A percentile compares a stretch with the other conserved stretches of the same genome.
Evolutionary conservation across 164 flowering plant genomes (phyloP).

Genomic region (Platanus orientalis): DNA sequence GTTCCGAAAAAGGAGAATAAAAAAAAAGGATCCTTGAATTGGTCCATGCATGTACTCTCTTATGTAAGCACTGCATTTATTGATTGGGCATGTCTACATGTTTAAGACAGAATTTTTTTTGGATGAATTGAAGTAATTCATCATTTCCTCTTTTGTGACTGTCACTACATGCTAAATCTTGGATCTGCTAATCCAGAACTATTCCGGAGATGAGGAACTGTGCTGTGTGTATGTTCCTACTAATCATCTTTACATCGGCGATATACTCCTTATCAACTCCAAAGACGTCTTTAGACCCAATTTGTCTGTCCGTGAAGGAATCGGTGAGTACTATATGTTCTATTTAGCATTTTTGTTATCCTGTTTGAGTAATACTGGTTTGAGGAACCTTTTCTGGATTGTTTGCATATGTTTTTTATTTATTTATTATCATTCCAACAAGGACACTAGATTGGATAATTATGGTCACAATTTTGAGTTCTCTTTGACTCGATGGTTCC

Average conservation of each 20-base stretch:
- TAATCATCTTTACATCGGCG: conserved; percentile 79
- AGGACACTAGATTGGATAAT: no score
- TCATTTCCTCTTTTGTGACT: not conserved
- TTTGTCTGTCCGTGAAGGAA: conserved; percentile 75
- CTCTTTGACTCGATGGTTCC: not conserved
- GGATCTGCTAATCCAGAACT: conserved; percentile 31
- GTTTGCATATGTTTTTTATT: no score
- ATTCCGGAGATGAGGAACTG: conserved; percentile 67
- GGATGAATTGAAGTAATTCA: no score
- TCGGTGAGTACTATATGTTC: conserved; percentile 38
- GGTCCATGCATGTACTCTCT: not conserved
- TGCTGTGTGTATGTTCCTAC: conserved; percentile 79
- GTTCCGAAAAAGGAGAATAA: no score
- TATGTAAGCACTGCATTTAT: not conserved
- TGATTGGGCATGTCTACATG: not conserved
- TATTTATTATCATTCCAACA: no score
- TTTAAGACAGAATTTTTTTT: not conserved
- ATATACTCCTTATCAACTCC: conserved; percentile 59
- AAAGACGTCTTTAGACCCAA: conserved; percentile 71
- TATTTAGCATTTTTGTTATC: not conserved
- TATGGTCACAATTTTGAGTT: no score
- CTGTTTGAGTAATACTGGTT: not conserved
- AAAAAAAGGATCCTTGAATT: not conserved
- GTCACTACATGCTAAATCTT: not conserved
- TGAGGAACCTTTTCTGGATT: not conserved